A percentile compares a stretch with the other conserved stretches of the same genome.
Evolutionary conservation across 169 alveolate species (phyloP).

Genomic region (Eimeria acervulina): DNA sequence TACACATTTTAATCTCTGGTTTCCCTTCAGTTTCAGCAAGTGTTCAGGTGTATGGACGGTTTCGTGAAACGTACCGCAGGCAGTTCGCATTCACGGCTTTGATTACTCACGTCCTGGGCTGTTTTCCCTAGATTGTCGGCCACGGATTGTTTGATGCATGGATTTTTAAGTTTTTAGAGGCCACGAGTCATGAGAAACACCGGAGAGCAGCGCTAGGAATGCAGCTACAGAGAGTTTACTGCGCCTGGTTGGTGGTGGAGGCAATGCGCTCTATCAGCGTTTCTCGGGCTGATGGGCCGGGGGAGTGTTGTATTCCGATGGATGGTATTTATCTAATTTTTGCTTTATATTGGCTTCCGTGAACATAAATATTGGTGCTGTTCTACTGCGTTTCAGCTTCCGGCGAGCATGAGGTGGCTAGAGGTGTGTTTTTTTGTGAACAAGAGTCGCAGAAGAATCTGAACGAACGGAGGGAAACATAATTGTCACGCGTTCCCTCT

Average conservation of each 20-base stretch:
- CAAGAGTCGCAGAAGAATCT: neutral
- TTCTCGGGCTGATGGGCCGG: constrained; percentile 33
- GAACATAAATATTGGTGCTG: neutral
- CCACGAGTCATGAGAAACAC: neutral
- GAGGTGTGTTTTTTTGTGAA: constrained; percentile 34
- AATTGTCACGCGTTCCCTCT: neutral
- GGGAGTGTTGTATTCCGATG: constrained; percentile 41
- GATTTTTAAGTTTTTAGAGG: neutral
- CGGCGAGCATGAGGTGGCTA: constrained; percentile 65
- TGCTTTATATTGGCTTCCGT: too few relatives aligned
- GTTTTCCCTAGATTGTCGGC: neutral
- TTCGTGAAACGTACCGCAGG: neutral
- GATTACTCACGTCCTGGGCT: neutral
- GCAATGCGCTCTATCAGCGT: neutral
- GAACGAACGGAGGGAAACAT: neutral
- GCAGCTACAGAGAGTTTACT: neutral
- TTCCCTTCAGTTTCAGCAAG: neutral
- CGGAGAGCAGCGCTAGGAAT: neutral
- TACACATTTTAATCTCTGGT: neutral
- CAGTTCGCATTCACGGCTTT: neutral
- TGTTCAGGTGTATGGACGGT: constrained; percentile 50
- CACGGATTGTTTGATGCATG: neutral
- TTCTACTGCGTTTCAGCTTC: constrained; percentile 36
- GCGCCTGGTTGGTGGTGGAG: constrained; percentile 43
- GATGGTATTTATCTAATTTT: constrained; percentile 3